Base-by-base conservation (phyloP, 208 protist genomes). In the Porcisia deanei region DNA sequence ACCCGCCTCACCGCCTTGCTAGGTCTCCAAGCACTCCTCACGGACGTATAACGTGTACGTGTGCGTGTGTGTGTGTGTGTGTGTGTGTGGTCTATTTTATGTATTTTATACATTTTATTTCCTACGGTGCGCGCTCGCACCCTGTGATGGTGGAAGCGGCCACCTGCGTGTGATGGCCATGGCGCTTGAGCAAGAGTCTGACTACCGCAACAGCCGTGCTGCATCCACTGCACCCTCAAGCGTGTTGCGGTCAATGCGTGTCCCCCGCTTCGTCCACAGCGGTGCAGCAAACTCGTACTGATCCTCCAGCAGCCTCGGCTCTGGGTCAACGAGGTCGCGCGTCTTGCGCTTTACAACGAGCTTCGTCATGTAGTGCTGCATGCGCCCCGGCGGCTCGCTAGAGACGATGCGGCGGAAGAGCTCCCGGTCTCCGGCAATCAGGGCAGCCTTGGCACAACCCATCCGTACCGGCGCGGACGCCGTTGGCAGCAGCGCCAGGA, bases 391-490 rank as follows among this genome's bases (percentile, higher is more conserved):
- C n/a, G 92, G 91, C 82, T 97, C 92, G 60, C 84, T 94, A 14
- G 84, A 84, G 20, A 97, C 94, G 74, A 97, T 95, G 20, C 80
- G 77, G 14, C 91, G 89, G 66, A 97, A 96, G 18, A 97, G 85
- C 49, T 83, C 92, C 25, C 91, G 84, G 45, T 97, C 90, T 1
- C 92, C 94, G 20, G 91, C 85, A 69, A 96, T 95, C 71, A 97
- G 85, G 18, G 94, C 89, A 22, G 94, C 94, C 87, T 97, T 97
- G 22, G 94, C 94, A 76, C 94, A 97, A 47, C 94, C 94, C 91
- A 96, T 94, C 14, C 94, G 94, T 30, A 97, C 88, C n/a, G 94
- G 86, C 3, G 86, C 86, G 6, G 88, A 60, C 6, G 90, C 87
- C 8, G 79, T 74, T 18, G 88, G 86, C 61, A 95, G 82, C 73